These are phyloP conservation scores for Venturiaceae sp. DNA, from an alignment of 2,329 filamentous ascomycete species.

Conservation along the genomic window DNA sequence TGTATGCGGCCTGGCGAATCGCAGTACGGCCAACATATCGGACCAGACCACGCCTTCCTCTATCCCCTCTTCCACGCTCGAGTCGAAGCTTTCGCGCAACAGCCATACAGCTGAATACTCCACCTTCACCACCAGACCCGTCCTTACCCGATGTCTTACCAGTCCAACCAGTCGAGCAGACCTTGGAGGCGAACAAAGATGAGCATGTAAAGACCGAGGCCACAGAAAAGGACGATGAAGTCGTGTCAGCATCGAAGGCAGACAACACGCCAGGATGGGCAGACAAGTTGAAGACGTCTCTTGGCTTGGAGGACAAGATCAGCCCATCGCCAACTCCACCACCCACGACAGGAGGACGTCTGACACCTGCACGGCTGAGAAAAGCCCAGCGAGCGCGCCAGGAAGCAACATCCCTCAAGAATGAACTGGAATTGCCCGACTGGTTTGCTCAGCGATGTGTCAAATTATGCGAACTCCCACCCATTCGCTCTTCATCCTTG, in stretches of 20 bases:
- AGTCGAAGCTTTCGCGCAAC: not conserved
- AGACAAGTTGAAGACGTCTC: not conserved
- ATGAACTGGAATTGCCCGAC: not conserved
- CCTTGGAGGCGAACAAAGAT: no score
- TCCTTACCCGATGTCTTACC: no score
- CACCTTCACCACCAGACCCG: no score
- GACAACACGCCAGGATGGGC: not conserved
- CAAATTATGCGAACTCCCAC: not conserved
- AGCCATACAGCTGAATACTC: not conserved
- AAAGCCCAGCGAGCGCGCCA: not conserved
- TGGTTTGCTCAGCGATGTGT: constrained; percentile 1
- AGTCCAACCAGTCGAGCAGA: no score
- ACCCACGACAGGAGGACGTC: not conserved
- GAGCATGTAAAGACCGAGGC: no score
- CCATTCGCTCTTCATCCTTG: no score
- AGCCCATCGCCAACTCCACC: not conserved
- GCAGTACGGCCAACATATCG: not conserved
- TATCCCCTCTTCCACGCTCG: not conserved
- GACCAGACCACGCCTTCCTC: not conserved
- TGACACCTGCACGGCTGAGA: not conserved
- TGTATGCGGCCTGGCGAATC: not conserved
- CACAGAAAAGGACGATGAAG: no score
- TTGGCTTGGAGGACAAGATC: not conserved
- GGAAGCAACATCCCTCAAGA: not conserved
- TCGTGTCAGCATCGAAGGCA: not conserved